Conservation (phyloP, 441 rosid genomes). For the Euphorbia corollata region DNA sequence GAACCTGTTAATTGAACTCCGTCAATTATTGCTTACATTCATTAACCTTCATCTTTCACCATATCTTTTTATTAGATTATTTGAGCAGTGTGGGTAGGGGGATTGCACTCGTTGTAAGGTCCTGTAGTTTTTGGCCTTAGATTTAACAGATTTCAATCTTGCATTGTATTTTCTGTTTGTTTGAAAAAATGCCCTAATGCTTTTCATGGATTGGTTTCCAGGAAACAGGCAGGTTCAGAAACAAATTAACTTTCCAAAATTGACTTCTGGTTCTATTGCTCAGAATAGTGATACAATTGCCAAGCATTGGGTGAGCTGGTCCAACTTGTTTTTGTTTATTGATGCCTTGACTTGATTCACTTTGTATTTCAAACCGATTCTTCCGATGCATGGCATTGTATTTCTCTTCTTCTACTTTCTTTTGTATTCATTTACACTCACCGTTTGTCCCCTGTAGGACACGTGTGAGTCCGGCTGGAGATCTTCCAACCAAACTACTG, state of each 20-base stretch:
- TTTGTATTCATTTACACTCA: slow-evolving; percentile 8
- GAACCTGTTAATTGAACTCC: neutral
- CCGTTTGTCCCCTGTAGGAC: slow-evolving; percentile 30
- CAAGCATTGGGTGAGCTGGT: slow-evolving; percentile 48
- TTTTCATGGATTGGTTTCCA: slow-evolving; percentile 35
- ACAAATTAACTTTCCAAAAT: slow-evolving; percentile 31
- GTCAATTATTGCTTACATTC: neutral
- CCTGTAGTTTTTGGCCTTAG: neutral
- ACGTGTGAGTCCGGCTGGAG: slow-evolving; percentile 34
- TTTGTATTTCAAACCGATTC: neutral
- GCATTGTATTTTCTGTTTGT: slow-evolving; percentile 6
- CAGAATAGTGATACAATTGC: slow-evolving; percentile 32
- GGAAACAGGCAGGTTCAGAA: slow-evolving; percentile 46
- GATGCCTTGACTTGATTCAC: slow-evolving; percentile 16
- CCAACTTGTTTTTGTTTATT: slow-evolving; percentile 17
- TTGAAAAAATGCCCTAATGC: slow-evolving; percentile 23
- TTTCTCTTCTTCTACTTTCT: neutral
- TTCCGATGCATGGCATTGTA: neutral
- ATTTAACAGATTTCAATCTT: slow-evolving; percentile 4
- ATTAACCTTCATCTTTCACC: neutral
- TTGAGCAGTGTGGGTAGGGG: neutral
- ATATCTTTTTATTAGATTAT: too few species aligned
- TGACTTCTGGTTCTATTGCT: slow-evolving; percentile 48
- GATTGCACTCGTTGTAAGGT: slow-evolving; percentile 1
- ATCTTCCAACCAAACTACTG: slow-evolving; percentile 38